A percentile compares a stretch with the other conserved stretches of the same genome.
Evolutionary conservation across 2,329 filamentous ascomycete species (phyloP).

Genomic region (Cordyceps farinosa): DNA sequence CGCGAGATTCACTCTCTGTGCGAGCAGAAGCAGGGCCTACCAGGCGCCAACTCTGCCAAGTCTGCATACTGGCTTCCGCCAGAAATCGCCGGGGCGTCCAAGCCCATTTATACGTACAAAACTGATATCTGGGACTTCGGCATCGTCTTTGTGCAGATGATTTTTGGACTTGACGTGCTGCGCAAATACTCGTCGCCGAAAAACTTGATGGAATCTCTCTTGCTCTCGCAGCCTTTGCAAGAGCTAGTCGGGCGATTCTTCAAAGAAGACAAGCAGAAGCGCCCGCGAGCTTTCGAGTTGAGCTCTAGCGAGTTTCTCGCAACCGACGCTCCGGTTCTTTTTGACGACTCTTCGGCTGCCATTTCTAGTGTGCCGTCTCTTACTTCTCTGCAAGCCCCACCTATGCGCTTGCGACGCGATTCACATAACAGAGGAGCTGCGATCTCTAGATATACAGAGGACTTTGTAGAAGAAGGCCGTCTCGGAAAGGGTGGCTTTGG

Average conservation of each 20-base stretch:
- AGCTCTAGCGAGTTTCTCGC: conserved; percentile 63
- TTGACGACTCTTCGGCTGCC: conserved; percentile 40
- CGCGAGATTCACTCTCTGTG: conserved; percentile 61
- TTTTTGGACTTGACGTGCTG: conserved; percentile 76
- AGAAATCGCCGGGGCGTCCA: conserved; percentile 63
- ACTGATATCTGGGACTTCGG: conserved; percentile 96
- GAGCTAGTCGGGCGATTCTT: conserved; percentile 84
- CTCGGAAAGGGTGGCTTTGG: conserved; percentile 94
- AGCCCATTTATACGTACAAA: conserved; percentile 65
- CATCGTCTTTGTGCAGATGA: conserved; percentile 87
- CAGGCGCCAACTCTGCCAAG: conserved; percentile 58
- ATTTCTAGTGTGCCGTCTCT: conserved; percentile 42
- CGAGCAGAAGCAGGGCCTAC: conserved; percentile 48
- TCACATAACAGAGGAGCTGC: conserved; percentile 51
- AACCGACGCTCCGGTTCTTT: conserved; percentile 58
- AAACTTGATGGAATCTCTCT: conserved; percentile 65
- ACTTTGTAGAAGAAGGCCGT: conserved; percentile 86
- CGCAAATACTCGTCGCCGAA: conserved; percentile 76
- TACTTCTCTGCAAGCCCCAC: conserved; percentile 41
- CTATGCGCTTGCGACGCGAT: conserved; percentile 55
- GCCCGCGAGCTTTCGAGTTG: conserved; percentile 75
- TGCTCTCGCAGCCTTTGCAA: conserved; percentile 69
- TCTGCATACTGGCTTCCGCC: conserved; percentile 82
- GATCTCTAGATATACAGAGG: conserved; percentile 76
- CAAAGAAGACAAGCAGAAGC: conserved; percentile 75